Evolutionary conservation across 1,139 yeast genomes (phyloP), one percentile per base, ranked within the genome.

Genomic region (Hemisphaericaspora xylanilytica): DNA sequence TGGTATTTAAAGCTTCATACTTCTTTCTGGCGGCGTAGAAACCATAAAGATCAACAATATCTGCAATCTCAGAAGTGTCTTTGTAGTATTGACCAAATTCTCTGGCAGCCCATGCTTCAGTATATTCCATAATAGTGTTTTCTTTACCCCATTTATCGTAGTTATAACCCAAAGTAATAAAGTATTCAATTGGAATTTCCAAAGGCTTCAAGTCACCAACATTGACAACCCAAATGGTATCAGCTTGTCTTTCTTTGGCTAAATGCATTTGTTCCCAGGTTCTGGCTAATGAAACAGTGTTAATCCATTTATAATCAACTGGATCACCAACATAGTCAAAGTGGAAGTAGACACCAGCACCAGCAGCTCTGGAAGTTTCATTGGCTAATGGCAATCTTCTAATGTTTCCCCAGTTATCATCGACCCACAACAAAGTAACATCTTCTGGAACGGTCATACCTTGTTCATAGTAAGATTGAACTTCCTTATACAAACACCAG

Each of bases 361-460:
- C 53, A 12, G 53, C 53, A n/a, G 44, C 28, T 36, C 52, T 42
- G 3, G 39, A 35, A 7, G 43, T 44, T 36, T 49, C 52, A 35
- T 49, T 41, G n/a, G 41, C 46, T 21, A 36, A 26, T 5, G 54
- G 54, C 24, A 50, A 42, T 42, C 54, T 48, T 46, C 53, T 43
- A 15, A 49, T 46, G 33, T 50, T 50, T 16, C 54, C 54, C 50
- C 50, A 50, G 31, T 50, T 50, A 39, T 50, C 54, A 40, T 50
- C 54, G 12, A 44, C 49, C 54, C 54, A 50, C 28, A 50, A 44
- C 33, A 50, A 44, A 16, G 49, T 50, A 18, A 50, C 45, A 28
- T 50, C 54, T 28, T 50, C 54, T 4, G 54, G 54, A 30, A 50
- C 54, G 12, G 39, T 21, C 53, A 50, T 48, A n/a, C 54, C 54